phyloP scores from a whole-genome alignment of 495 filamentous ascomycete genomes.

The Podospora fimiseda region DNA sequence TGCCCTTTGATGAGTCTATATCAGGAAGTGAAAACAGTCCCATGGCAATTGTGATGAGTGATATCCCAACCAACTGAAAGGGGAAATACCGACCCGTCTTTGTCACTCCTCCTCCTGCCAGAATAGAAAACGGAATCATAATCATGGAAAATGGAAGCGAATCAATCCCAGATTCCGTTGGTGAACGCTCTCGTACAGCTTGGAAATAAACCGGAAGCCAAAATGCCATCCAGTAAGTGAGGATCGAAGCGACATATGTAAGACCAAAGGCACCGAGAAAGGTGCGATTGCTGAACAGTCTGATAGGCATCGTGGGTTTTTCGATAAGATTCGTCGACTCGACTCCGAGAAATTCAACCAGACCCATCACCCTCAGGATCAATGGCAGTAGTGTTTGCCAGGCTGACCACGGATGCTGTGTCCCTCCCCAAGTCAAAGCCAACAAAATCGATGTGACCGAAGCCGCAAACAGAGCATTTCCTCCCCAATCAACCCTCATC shows the following conservation, averaged over 20 bases:
- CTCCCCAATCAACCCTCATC: constrained; percentile 25
- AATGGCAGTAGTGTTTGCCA: constrained; percentile 26
- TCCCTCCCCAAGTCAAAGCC: constrained; percentile 17
- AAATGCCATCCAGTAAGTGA: constrained; percentile 15
- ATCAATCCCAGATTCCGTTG: constrained; percentile 7
- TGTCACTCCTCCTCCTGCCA: background rate
- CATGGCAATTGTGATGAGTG: constrained; percentile 34
- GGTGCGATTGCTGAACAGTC: constrained; percentile 26
- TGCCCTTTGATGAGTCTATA: background rate
- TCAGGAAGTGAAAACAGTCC: constrained; percentile 37
- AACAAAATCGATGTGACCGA: constrained; percentile 23
- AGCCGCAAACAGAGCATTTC: constrained; percentile 25
- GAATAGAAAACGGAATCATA: background rate
- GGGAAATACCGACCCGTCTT: constrained; percentile 36
- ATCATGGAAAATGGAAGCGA: background rate
- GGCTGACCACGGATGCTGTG: constrained; percentile 25
- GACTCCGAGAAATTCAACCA: constrained; percentile 16
- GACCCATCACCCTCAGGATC: constrained; percentile 17
- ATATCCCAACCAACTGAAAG: constrained; percentile 35
- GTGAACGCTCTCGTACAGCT: constrained; percentile 25
- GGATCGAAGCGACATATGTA: constrained; percentile 17
- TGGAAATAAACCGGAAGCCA: constrained; percentile 50
- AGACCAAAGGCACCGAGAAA: constrained; percentile 17
- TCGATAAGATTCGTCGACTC: constrained; percentile 14
- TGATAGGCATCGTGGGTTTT: constrained; percentile 28